Evolutionary conservation across 75 land plant species (phyloP), one percentile per base, ranked within the genome.

Genomic region (Sequoia sempervirens): DNA sequence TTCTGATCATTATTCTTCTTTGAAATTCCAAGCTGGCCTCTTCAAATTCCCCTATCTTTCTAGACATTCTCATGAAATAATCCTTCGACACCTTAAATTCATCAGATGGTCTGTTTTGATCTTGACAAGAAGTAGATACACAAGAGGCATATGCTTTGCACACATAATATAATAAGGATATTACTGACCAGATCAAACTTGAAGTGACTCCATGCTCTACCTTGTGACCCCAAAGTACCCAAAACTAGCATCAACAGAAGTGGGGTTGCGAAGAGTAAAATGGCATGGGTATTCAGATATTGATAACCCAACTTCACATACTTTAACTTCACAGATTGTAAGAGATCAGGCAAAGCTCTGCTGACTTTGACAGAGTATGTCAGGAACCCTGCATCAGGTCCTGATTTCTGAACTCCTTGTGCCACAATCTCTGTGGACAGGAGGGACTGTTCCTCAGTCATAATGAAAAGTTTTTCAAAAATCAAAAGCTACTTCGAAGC

Each of bases 261-360:
- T 5, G 87, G 87, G 70, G 72, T 61, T 58, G 85, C 34, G 82
- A 90, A 74, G 30, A 90, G 56, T 75, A 82, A 70, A 79, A 85
- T 75, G 82, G 46, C 82, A 47, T 88, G 91, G 64, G 90, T 80
- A 73, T 88, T 88, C 75, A 88, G 83, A 82, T 85, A 88, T 70
- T 88, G 91, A 72, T 90, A 88, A 30, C 91, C 91, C 72, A 90
- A 87, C 75, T 90, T 90, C 75, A 88, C 90, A 43, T 90, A 88
- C 81, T 84, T 82, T 10, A 90, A 88, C 83, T 82, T 84, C 36
- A 90, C 87, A 58, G 90, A 85, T 52, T 88, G 85, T 58, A 85
- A 64, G 61, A 90, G 83, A 53, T 88, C 91, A n/a, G 91, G 91
- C 47, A 87, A 37, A 28, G 84, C 52, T 80, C 73, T 54, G 18